Conservation (phyloP, 2,329 filamentous ascomycete genomes). For the Canariomyces notabilis region DNA sequence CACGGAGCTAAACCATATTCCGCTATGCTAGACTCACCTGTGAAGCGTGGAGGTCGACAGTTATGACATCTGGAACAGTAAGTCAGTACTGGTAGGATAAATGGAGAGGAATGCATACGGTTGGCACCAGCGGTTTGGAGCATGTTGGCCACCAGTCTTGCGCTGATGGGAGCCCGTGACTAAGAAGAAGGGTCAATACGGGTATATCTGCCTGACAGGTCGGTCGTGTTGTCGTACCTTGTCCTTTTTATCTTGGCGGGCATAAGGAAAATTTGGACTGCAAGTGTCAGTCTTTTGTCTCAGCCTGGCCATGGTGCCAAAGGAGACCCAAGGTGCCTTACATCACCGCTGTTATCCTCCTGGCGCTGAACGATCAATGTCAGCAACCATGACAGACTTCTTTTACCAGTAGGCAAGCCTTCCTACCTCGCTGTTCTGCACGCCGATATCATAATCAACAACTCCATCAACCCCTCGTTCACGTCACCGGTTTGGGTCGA, state of each 20-base stretch:
- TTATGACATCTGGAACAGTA: constrained; percentile 57
- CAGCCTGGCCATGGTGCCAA: neutral
- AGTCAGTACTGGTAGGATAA: constrained; percentile 6
- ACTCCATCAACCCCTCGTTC: constrained; percentile 97
- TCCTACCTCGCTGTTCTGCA: constrained; percentile 59
- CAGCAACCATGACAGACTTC: constrained; percentile 4
- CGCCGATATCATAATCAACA: constrained; percentile 96
- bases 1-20: no score
- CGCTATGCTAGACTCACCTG: no score
- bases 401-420: neutral
- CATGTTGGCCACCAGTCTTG: constrained; percentile 96
- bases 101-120: constrained; percentile 41
- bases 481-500: constrained; percentile 93
- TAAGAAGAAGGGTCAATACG: constrained; percentile 36
- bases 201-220: neutral
- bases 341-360: constrained; percentile 90
- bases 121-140: constrained; percentile 90
- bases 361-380: constrained; percentile 43
- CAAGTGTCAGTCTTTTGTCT: constrained; percentile 9
- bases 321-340: constrained; percentile 13
- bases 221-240: constrained; percentile 29
- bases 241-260: constrained; percentile 96
- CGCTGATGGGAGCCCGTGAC: constrained; percentile 91
- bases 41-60: constrained; percentile 90
- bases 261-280: constrained; percentile 86